phyloP scores from a whole-genome alignment of 257 asterid species.

The Solanum commersonii region DNA sequence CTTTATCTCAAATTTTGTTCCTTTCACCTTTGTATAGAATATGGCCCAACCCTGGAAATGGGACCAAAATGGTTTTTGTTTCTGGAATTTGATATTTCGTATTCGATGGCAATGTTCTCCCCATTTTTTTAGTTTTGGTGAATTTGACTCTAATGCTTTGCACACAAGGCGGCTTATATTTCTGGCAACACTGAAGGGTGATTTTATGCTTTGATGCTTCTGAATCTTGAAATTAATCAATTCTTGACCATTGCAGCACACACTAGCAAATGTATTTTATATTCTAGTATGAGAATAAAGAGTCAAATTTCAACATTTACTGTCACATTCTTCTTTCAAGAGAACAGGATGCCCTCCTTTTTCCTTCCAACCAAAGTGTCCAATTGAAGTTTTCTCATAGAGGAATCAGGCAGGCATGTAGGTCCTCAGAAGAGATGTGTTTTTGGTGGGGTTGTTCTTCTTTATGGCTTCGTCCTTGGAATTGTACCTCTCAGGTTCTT shows the following conservation, averaged over 20 bases:
- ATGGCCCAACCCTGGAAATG: neutral
- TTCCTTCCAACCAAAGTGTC: neutral
- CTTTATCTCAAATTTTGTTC: neutral
- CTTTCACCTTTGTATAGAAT: neutral
- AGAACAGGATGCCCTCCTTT: neutral
- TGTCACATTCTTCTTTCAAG: neutral
- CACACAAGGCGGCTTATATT: neutral
- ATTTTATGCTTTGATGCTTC: neutral
- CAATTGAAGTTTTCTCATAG: neutral
- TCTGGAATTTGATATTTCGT: neutral
- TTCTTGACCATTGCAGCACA: neutral
- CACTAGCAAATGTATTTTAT: neutral
- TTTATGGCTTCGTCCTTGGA: slow-evolving; percentile 34
- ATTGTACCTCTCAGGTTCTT: slow-evolving; percentile 34
- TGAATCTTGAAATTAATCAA: neutral
- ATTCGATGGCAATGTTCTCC: neutral
- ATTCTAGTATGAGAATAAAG: neutral
- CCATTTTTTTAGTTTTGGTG: neutral
- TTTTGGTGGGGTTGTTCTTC: slow-evolving; percentile 35
- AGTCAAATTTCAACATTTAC: neutral
- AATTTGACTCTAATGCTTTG: neutral
- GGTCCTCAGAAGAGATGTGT: slow-evolving; percentile 11
- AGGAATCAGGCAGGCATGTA: neutral
- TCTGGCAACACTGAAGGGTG: neutral
- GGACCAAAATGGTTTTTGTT: neutral